Percentiles rank a stretch among this genome's conserved stretches.
Conservation (phyloP, 495 filamentous ascomycete genomes). For the Lepidopterella palustris region DNA sequence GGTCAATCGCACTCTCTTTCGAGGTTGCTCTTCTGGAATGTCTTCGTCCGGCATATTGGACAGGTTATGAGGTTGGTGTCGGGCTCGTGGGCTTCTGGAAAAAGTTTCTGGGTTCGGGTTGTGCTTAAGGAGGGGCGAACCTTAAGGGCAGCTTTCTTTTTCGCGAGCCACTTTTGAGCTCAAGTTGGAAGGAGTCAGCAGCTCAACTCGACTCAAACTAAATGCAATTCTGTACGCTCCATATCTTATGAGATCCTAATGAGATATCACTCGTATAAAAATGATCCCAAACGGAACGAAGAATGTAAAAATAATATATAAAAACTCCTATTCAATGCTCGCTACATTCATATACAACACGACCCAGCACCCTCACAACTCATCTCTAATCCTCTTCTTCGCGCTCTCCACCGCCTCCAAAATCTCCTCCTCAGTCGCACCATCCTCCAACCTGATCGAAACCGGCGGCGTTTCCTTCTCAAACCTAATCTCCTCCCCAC, state of each 20-base stretch:
- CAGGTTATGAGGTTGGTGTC: neutral
- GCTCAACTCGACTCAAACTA: too few species aligned
- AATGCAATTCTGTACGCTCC: too few species aligned
- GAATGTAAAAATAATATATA: too few species aligned
- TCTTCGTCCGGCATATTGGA: neutral
- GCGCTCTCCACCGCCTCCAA: constrained; percentile 24
- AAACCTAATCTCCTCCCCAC: constrained; percentile 17
- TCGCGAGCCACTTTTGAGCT: too few species aligned
- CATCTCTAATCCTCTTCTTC: constrained; percentile 20
- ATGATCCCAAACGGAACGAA: too few species aligned
- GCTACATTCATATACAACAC: neutral
- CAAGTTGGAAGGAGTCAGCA: too few species aligned
- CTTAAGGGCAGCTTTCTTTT: too few species aligned
- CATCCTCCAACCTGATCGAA: constrained; percentile 25
- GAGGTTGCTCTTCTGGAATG: neutral
- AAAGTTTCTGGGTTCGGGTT: too few species aligned
- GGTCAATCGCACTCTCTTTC: neutral
- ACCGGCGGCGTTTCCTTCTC: constrained; percentile 17
- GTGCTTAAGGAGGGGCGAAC: too few species aligned
- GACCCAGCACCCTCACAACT: constrained; percentile 27
- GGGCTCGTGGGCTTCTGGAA: neutral
- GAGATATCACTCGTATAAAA: too few species aligned
- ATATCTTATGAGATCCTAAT: too few species aligned
- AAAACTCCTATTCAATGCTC: constrained; percentile 3
- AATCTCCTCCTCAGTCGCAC: constrained; percentile 34